Percentiles rank a stretch among this genome's conserved stretches.
phyloP scores from a whole-genome alignment of 495 filamentous ascomycete species.

The Podospora pseudopauciseta region DNA sequence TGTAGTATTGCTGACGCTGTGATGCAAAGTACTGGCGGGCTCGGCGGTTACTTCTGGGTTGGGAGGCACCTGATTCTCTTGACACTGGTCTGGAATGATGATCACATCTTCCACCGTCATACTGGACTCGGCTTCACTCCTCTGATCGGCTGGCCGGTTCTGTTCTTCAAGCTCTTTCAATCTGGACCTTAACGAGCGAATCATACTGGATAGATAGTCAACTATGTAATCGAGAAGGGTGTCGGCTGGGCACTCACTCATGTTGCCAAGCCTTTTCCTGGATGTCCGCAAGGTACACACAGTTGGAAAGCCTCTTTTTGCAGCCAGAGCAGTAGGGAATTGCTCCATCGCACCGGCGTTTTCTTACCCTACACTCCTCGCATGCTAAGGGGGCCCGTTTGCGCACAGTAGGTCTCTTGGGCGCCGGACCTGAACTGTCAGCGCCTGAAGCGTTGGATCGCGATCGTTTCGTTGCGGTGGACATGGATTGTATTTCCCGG shows the following conservation, averaged over 20 bases:
- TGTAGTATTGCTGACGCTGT: background rate
- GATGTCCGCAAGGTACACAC: slow-evolving; percentile 6
- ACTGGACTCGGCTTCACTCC: background rate
- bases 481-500: background rate
- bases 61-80: background rate
- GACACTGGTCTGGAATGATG: background rate
- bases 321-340: slow-evolving; percentile 2
- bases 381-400: slow-evolving; percentile 9
- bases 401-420: slow-evolving; percentile 1
- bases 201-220: background rate
- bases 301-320: slow-evolving; percentile 3
- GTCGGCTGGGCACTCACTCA: slow-evolving; percentile 7
- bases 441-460: background rate
- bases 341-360: background rate
- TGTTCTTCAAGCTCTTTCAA: background rate
- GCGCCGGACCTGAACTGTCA: background rate
- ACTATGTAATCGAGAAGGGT: background rate
- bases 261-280: slow-evolving; percentile 11
- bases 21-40: background rate
- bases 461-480: background rate
- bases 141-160: background rate
- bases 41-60: background rate
- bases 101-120: background rate
- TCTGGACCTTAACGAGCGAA: background rate
- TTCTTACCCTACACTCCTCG: background rate